Percentiles rank a stretch among this genome's conserved stretches.
Conservation (phyloP, 1,284 basidiomycete species). For the Moesziomyces globuligerus region DNA sequence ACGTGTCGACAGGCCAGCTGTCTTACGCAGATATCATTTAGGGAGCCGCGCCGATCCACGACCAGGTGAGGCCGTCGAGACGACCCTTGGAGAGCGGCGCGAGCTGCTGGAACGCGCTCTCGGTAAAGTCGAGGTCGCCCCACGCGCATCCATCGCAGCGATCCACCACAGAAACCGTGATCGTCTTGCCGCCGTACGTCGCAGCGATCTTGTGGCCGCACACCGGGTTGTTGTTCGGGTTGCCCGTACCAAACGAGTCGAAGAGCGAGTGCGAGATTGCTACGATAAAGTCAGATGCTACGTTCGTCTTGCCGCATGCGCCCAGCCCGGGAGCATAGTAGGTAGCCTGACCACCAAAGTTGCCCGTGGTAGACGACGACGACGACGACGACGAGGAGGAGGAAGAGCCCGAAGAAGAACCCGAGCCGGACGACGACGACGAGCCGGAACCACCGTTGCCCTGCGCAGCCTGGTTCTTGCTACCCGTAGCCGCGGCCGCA, state of each 20-base stretch:
- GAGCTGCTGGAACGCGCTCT: slow-evolving; percentile 50
- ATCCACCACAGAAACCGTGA: slow-evolving; percentile 56
- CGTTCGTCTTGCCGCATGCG: slow-evolving; percentile 56
- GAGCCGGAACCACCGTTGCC: slow-evolving; percentile 33
- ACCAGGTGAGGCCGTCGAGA: slow-evolving; percentile 50
- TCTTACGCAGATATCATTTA: slow-evolving; percentile 6
- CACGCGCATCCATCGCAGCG: slow-evolving; percentile 54
- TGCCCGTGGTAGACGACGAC: slow-evolving; percentile 61
- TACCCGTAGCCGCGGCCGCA: slow-evolving; percentile 27
- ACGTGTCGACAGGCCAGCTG: background rate
- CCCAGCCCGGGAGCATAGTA: slow-evolving; percentile 61
- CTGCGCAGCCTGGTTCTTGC: slow-evolving; percentile 30
- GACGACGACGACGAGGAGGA: slow-evolving; percentile 65
- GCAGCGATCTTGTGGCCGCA: slow-evolving; percentile 62
- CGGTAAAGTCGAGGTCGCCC: slow-evolving; percentile 57
- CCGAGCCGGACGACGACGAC: slow-evolving; percentile 54
- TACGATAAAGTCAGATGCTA: slow-evolving; percentile 57
- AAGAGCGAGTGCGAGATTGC: slow-evolving; percentile 56
- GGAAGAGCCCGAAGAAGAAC: slow-evolving; percentile 45
- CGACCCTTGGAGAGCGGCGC: slow-evolving; percentile 44
- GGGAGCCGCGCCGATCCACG: slow-evolving; percentile 42
- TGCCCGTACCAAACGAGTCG: slow-evolving; percentile 51
- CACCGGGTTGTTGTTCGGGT: slow-evolving; percentile 60
- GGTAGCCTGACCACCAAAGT: slow-evolving; percentile 62
- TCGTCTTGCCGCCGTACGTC: slow-evolving; percentile 55